A percentile compares a stretch with the other conserved stretches of the same genome.
These are phyloP conservation scores for Physcomitrellopsis africana DNA, from an alignment of 225 moss, liverwort and hornwort species.

Conservation along the genomic window DNA sequence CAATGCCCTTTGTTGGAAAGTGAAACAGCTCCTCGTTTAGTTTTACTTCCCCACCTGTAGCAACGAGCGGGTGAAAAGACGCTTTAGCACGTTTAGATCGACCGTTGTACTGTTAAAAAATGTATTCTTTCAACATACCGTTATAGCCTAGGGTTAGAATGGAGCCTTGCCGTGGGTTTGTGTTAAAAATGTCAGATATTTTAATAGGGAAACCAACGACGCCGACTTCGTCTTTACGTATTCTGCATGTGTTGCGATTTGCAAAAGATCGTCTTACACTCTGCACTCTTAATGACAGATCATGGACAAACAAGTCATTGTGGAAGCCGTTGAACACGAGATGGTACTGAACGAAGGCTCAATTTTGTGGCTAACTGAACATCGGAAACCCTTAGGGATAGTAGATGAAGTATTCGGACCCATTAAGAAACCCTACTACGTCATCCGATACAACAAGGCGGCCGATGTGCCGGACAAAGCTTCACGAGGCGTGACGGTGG, in stretches of 20 bases:
- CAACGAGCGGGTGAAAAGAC: not conserved
- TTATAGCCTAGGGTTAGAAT: not conserved
- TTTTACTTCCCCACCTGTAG: not conserved
- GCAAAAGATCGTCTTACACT: constrained; percentile 23
- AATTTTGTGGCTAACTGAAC: constrained; percentile 85
- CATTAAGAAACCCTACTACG: constrained; percentile 88
- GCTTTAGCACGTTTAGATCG: constrained; percentile 9
- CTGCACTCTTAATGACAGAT: constrained; percentile 56
- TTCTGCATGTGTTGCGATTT: not conserved
- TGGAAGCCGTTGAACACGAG: constrained; percentile 68
- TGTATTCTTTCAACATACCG: not conserved
- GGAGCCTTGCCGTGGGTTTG: not conserved
- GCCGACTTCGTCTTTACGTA: not conserved
- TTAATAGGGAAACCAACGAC: not conserved
- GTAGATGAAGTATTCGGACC: constrained; percentile 97
- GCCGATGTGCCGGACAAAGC: constrained; percentile 76
- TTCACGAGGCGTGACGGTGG: constrained; percentile 69
- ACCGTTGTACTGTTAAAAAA: not conserved
- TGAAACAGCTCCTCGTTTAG: not conserved
- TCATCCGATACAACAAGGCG: constrained; percentile 76
- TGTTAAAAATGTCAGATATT: not conserved
- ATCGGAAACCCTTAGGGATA: constrained; percentile 78
- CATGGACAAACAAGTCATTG: constrained; percentile 74
- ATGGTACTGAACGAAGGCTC: constrained; percentile 84
- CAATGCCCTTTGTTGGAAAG: not conserved